A percentile compares a stretch with the other conserved stretches of the same genome.
Conservation (phyloP, 2,329 filamentous ascomycete genomes). For the Fusarium continuum region DNA sequence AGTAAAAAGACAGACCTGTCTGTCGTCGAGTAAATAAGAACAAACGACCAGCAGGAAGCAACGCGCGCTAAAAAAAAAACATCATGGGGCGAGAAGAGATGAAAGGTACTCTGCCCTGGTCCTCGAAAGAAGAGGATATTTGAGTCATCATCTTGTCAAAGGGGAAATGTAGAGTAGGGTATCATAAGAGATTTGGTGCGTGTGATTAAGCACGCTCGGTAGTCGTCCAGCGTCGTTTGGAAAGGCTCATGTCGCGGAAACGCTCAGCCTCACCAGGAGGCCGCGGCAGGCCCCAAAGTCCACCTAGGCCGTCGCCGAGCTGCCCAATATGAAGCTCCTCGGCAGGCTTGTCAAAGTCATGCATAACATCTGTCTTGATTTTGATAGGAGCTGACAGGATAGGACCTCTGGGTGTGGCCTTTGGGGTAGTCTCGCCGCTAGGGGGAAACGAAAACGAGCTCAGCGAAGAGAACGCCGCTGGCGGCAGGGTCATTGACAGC, state of each 20-base stretch:
- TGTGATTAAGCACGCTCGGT: constrained; percentile 53
- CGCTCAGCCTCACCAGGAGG: constrained; percentile 58
- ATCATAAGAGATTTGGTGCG: constrained; percentile 1
- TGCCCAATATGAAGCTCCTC: constrained; percentile 48
- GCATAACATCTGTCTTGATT: constrained; percentile 46
- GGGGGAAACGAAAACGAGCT: constrained; percentile 34
- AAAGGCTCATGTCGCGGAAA: constrained; percentile 55
- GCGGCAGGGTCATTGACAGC: constrained; percentile 34
- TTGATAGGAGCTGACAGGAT: constrained; percentile 50
- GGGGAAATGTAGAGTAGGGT: constrained; percentile 6
- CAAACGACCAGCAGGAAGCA: constrained; percentile 31
- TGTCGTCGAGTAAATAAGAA: constrained; percentile 23
- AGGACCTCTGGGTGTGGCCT: constrained; percentile 39
- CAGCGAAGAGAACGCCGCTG: constrained; percentile 34
- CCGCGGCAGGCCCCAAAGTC: constrained; percentile 56
- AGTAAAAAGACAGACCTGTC: constrained; percentile 37
- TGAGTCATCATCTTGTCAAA: constrained; percentile 21
- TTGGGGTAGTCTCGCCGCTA: constrained; percentile 28
- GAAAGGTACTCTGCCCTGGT: constrained; percentile 6
- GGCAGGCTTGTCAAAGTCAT: constrained; percentile 43
- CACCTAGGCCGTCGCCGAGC: constrained; percentile 52
- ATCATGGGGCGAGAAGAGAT: constrained; percentile 23
- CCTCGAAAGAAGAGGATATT: constrained; percentile 7
- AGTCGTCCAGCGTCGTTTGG: constrained; percentile 66
- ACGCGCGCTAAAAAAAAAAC: constrained; percentile 38